Evolutionary conservation across 2,329 filamentous ascomycete genomes (phyloP), one percentile per base, ranked within the genome.

Genomic region (Xylariales sp.): DNA sequence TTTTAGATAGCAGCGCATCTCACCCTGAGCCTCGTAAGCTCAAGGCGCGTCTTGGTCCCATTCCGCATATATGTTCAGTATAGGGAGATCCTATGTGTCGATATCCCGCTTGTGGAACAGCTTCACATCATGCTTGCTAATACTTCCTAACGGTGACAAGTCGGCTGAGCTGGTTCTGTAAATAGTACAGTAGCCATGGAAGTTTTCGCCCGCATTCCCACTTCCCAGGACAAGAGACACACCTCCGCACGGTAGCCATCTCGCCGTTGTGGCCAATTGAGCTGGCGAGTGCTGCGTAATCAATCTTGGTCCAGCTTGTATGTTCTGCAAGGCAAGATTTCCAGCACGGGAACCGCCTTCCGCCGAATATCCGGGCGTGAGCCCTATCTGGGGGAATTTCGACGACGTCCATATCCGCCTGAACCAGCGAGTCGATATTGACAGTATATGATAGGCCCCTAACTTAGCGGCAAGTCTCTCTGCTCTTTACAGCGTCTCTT

Each of bases 251-350:
- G 68, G 58, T 9, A 45, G 41, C 18, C 66, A 23, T 12, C 48
- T 18, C 1, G 68, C 69, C 1, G 67, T 71, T 1, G 69, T 71
- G 8, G 56, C 57, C 14, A 71, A 67, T n/a, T 71, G 69, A 16
- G 69, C 69, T 16, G 69, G 14, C n/a, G 46, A 56, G 49, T 71
- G 67, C 45, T 69, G 60, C 4, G 57, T 23, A 18, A 54, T 48
- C 34, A 70, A 32, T 12, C 68, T 43, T 12, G 62, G 53, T 23
- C 69, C 61, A 10, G 69, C 67, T 56, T 71, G 67, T 10, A 71
- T 71, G 41, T 71, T 71, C 54, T 70, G 69, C 2, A 71, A 43
- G 2, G 65, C 65, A 1, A 72, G 50, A 34, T 72, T 72, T 34
- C 70, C 68, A 45, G 68, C 48, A 9, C 43, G 56, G 6, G 68